Conservation (phyloP, 139 green algal species). For the Bryopsis sp. region DNA sequence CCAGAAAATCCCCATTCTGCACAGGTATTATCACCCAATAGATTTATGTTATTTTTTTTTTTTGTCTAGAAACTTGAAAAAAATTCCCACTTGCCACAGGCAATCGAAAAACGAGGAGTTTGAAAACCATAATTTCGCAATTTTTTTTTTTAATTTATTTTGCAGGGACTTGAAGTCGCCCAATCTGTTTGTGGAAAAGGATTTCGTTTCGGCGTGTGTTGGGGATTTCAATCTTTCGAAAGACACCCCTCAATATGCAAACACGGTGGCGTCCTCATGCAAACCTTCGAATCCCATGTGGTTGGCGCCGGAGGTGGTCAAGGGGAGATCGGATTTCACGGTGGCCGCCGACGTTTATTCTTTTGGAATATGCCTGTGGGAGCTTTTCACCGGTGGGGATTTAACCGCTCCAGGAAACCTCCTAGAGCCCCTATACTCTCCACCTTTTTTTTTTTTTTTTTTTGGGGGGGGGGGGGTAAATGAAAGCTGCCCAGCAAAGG, state of each 20-base stretch:
- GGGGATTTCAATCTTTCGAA: slow-evolving; percentile 22
- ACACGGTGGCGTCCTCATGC: not conserved
- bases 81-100: too few relatives aligned
- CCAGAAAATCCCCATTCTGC: slow-evolving; percentile 9
- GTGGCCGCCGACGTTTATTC: slow-evolving; percentile 16
- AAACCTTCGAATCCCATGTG: slow-evolving; percentile 20
- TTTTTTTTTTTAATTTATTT: not conserved
- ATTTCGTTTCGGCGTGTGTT: slow-evolving; percentile 10
- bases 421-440: too few relatives aligned
- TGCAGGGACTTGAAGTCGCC: slow-evolving; percentile 19
- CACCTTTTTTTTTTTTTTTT: too few relatives aligned
- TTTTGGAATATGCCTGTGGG: slow-evolving; percentile 19
- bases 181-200: slow-evolving; percentile 16
- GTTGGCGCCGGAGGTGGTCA: slow-evolving; percentile 16
- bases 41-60: slow-evolving; percentile 1
- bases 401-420: too few relatives aligned
- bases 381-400: slow-evolving; percentile 10
- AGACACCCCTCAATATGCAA: not conserved
- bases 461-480: too few relatives aligned
- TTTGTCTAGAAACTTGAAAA: not conserved
- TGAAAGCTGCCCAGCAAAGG: too few relatives aligned
- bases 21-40: too few relatives aligned
- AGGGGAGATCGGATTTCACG: slow-evolving; percentile 9
- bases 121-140: too few relatives aligned
- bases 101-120: too few relatives aligned